Evolutionary conservation across 106 monocot species (phyloP), one percentile per base, ranked within the genome.

Genomic region (Dendrobium chrysotoxum): DNA sequence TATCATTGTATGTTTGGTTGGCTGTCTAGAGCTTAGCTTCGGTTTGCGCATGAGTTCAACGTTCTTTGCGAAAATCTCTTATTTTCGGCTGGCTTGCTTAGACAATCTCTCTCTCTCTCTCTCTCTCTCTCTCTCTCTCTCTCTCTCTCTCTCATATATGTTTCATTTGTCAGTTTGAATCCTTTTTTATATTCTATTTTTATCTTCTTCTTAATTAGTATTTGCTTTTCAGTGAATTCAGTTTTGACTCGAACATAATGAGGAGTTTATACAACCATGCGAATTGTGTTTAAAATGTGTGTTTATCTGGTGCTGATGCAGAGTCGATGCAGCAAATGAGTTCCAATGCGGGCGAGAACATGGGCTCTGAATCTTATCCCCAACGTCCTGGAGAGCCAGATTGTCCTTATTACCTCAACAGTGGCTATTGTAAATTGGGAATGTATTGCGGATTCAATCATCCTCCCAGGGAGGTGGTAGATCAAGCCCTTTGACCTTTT

Each of bases 381-480:
- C 88, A 88, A 64, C 86, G 88, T 46, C 84, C 81, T 2, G 91
- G 88, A 44, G 91, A 91, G 79, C 80, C 86, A 54, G 86, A 91
- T 78, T 91, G 91, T 76, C 65, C 88, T 41, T 91, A 88, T 77
- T 88, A 88, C 81, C 84, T 91, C 79, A 84, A 85, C 65, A 88
- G 88, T 53, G 88, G 91, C 65, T 66, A 86, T 16, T 91, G 91
- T 77, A 82, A 88, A 72, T 91, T 91, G 79, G 88, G 88, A 55
- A 85, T 91, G 85, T 85, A 83, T 8, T 91, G 88, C 82, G 78
- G 83, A 83, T 91, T 86, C 81, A 88, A 91, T 81, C 91, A 91
- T 77, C 88, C 91, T 72, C 80, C 86, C 79, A 84, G 88, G 75
- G 82, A 76, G 58, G 72, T 91, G 86, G 88, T 91, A 91, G 81